phyloP scores from a whole-genome alignment of 148 eudicot species.

The Heliamphora exappendiculata region DNA sequence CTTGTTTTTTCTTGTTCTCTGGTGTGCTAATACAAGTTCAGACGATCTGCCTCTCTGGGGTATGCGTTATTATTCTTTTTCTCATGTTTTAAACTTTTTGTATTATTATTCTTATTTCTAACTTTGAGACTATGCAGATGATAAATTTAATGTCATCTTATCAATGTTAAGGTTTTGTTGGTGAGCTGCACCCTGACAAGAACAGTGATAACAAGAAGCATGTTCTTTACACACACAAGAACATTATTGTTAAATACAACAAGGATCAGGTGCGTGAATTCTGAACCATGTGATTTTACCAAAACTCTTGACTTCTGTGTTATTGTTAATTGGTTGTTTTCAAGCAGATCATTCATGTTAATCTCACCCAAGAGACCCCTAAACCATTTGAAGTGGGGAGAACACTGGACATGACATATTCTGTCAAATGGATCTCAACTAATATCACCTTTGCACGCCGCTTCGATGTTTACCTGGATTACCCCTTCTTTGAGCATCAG shows the following conservation, averaged over 20 bases:
- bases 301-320: neutral
- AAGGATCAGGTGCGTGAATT: slow-evolving; percentile 59
- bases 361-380: slow-evolving; percentile 76
- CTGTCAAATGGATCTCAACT: slow-evolving; percentile 72
- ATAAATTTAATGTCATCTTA: neutral
- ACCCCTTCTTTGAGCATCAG: slow-evolving; percentile 98
- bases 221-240: slow-evolving; percentile 69
- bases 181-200: slow-evolving; percentile 73
- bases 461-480: slow-evolving; percentile 93
- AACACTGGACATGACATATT: slow-evolving; percentile 77
- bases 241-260: slow-evolving; percentile 58
- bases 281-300: neutral
- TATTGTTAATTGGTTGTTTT: neutral
- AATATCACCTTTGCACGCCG: slow-evolving; percentile 77
- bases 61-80: slow-evolving; percentile 23
- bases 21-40: slow-evolving; percentile 32
- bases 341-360: slow-evolving; percentile 89
- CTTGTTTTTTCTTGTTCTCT: slow-evolving; percentile 17
- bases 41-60: slow-evolving; percentile 91
- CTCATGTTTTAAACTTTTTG: neutral
- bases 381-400: slow-evolving; percentile 80
- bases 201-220: slow-evolving; percentile 57
- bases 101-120: neutral
- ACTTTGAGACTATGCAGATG: slow-evolving; percentile 1
- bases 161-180: slow-evolving; percentile 59